These are phyloP conservation scores for Phyllosticta citrichinensis DNA, from an alignment of 2,329 filamentous ascomycete genomes.

Conservation along the genomic window DNA sequence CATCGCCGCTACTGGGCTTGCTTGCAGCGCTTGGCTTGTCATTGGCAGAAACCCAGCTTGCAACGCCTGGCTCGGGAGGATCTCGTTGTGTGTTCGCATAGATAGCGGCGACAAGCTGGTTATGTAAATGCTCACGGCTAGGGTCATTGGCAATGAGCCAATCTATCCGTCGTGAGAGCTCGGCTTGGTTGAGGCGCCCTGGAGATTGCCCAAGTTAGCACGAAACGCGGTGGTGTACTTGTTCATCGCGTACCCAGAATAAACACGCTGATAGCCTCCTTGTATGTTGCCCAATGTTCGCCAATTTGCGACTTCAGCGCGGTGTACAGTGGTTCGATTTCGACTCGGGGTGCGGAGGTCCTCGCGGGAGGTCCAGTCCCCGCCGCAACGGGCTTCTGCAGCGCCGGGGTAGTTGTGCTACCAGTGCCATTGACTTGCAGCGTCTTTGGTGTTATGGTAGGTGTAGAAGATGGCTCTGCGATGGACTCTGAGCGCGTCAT, in stretches of 20 bases:
- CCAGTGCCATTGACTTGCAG: slow-evolving; percentile 18
- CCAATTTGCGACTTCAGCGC: slow-evolving; percentile 50
- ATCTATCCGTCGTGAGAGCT: slow-evolving; percentile 47
- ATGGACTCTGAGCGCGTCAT: slow-evolving; percentile 29
- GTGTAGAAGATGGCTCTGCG: slow-evolving; percentile 23
- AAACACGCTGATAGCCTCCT: slow-evolving; percentile 47
- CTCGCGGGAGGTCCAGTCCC: slow-evolving; percentile 38
- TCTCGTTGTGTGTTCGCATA: slow-evolving; percentile 51
- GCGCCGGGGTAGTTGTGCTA: neutral
- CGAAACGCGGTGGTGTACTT: neutral
- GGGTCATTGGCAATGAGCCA: slow-evolving; percentile 44
- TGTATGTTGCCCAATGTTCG: slow-evolving; percentile 50
- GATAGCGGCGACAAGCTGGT: slow-evolving; percentile 49
- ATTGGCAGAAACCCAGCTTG: slow-evolving; percentile 54
- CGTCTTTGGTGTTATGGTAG: slow-evolving; percentile 23
- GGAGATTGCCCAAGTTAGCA: slow-evolving; percentile 1
- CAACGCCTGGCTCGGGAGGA: slow-evolving; percentile 51
- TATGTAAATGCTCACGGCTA: slow-evolving; percentile 49
- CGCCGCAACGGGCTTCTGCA: slow-evolving; percentile 7
- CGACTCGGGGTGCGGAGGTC: slow-evolving; percentile 46
- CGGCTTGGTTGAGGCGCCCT: slow-evolving; percentile 52
- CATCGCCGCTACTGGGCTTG: slow-evolving; percentile 47
- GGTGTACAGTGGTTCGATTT: slow-evolving; percentile 53
- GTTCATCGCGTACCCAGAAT: slow-evolving; percentile 39
- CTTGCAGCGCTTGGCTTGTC: slow-evolving; percentile 69